A percentile compares a stretch with the other conserved stretches of the same genome.
Evolutionary conservation across 2,329 filamentous ascomycete genomes (phyloP).

Genomic region (Aureobasidium mangrovei): DNA sequence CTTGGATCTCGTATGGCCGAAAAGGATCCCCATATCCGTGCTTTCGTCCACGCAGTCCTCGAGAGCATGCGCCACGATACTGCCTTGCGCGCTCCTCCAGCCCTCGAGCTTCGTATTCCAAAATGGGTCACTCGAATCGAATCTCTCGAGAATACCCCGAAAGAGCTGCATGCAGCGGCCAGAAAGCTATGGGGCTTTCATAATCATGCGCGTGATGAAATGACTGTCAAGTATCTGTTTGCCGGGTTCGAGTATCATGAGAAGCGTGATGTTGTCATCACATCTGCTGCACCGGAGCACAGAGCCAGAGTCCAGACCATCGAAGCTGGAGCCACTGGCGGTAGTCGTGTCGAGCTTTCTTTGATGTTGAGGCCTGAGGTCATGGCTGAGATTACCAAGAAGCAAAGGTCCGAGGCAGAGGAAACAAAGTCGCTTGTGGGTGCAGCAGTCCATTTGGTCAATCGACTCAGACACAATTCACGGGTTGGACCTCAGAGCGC

Average conservation of each 20-base stretch:
- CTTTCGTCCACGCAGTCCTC: slow-evolving; percentile 9
- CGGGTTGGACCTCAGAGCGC: neutral
- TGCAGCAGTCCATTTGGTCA: neutral
- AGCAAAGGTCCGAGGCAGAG: too few species aligned
- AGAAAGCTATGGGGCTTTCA: neutral
- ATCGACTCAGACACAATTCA: neutral
- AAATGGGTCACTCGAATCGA: neutral
- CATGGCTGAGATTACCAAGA: neutral
- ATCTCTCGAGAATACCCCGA: neutral
- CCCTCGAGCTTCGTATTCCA: slow-evolving; percentile 1
- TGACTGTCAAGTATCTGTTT: slow-evolving; percentile 13
- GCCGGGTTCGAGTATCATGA: slow-evolving; percentile 14
- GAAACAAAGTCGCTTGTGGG: neutral
- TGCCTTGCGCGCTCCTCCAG: slow-evolving; percentile 6
- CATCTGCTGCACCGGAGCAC: neutral
- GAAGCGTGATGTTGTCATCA: neutral
- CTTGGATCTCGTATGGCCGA: neutral
- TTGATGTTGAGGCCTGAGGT: neutral
- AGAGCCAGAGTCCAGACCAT: neutral
- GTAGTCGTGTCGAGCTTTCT: slow-evolving; percentile 10
- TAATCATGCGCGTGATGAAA: too few species aligned
- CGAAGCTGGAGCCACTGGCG: slow-evolving; percentile 13
- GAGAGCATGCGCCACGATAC: slow-evolving; percentile 2
- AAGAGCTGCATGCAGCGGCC: neutral
- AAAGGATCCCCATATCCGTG: neutral